A percentile compares a stretch with the other conserved stretches of the same genome.
Conservation (phyloP, 1,284 basidiomycete genomes). For the Cryptococcus maquisensis region DNA sequence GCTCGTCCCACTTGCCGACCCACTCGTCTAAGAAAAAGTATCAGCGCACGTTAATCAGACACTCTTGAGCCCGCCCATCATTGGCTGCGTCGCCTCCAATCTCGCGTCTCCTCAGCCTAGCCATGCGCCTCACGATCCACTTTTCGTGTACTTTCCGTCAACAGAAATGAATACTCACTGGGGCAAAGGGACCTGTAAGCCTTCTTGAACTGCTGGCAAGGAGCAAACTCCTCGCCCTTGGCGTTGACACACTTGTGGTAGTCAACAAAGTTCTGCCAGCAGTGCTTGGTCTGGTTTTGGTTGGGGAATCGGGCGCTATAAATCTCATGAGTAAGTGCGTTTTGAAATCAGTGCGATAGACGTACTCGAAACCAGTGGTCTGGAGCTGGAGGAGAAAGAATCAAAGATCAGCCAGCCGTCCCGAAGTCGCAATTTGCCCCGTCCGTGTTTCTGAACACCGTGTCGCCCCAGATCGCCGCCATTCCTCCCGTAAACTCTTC, state of each 20-base stretch:
- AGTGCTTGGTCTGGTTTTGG: slow-evolving; percentile 90
- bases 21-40: slow-evolving; percentile 64
- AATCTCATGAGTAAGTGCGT: background rate
- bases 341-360: background rate
- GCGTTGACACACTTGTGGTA: slow-evolving; percentile 97
- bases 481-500: background rate
- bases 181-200: slow-evolving; percentile 97
- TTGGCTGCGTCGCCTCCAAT: background rate
- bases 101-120: background rate
- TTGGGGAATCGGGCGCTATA: slow-evolving; percentile 85
- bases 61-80: background rate
- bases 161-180: slow-evolving; percentile 60
- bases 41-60: background rate
- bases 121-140: background rate
- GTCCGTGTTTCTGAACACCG: background rate
- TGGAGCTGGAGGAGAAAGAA: slow-evolving; percentile 36
- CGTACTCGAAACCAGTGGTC: slow-evolving; percentile 51
- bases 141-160: background rate
- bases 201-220: slow-evolving; percentile 98
- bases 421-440: background rate
- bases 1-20: slow-evolving; percentile 85
- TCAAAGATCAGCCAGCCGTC: background rate
- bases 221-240: slow-evolving; percentile 95
- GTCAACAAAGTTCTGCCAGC: slow-evolving; percentile 95
- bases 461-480: background rate